These are phyloP conservation scores for Rubroboletus pulcherrimus DNA, from an alignment of 768 basidiomycete genomes.

Conservation along the genomic window DNA sequence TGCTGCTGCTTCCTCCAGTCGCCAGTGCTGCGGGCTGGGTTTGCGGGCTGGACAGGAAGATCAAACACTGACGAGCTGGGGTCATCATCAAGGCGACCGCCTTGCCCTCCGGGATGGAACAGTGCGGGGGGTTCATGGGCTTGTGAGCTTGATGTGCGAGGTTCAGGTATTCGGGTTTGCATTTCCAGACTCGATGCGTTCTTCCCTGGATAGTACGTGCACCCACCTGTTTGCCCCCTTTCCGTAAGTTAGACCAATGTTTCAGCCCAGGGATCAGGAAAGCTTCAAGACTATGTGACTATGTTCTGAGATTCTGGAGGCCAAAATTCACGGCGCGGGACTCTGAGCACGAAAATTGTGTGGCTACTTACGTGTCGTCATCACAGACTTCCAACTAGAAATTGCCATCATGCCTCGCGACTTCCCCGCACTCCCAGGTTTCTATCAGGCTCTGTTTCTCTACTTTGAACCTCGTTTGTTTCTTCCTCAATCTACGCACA, in stretches of 20 bases:
- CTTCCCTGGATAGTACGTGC: neutral
- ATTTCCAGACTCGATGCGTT: neutral
- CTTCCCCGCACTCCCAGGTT: slow-evolving; percentile 59
- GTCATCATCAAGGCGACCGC: neutral
- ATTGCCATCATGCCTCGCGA: slow-evolving; percentile 12
- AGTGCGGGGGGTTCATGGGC: too few species aligned
- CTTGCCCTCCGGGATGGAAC: neutral
- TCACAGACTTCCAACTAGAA: neutral
- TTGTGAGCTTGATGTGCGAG: neutral
- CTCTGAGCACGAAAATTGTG: neutral
- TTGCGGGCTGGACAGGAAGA: neutral
- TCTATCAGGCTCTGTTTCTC: slow-evolving; percentile 60
- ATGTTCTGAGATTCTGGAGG: too few species aligned
- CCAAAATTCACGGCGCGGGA: too few species aligned
- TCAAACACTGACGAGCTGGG: neutral
- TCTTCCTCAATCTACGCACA: slow-evolving; percentile 1
- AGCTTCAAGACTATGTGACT: neutral
- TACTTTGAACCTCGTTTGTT: slow-evolving; percentile 59
- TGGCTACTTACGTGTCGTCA: neutral
- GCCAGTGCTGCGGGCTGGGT: neutral
- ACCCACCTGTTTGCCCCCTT: neutral
- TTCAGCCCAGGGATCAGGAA: neutral
- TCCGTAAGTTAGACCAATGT: neutral
- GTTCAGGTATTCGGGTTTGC: neutral
- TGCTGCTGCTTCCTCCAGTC: neutral